Base-by-base conservation (phyloP, 2,329 filamentous ascomycete genomes). In the Colletotrichum sp. region DNA sequence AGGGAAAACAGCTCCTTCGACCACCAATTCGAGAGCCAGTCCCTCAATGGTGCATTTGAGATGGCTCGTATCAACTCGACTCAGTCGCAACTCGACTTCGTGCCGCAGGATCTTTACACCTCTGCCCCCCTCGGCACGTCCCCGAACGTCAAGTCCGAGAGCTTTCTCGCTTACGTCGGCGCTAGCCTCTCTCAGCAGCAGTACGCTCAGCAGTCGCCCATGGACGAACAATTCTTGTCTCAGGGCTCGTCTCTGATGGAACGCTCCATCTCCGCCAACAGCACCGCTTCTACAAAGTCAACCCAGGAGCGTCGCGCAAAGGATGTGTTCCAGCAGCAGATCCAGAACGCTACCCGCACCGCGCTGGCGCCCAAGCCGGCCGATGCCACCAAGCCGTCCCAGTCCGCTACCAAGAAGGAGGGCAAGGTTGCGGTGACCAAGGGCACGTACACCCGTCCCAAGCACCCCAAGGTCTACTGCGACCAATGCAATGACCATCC, bases 391-490 rank as follows among this genome's bases (percentile, higher is more conserved):
- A 83, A 79, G 74, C 74, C 80, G 30, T 77, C 77, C n/a, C 79
- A 79, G 28, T 71, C 76, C 13, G 39, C 71, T 18, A 64, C 78
- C 34, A 84, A 85, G 77, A 87, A 85, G 69, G 85, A 86, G 36
- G 83, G 84, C 30, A 90, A 90, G 80, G 78, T 87, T 3, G 80
- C 84, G 26, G 86, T 88, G 57, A 7, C 82, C 30, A 89, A 87
- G 78, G 83, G 86, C 70, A 81, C 75, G 18, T 90, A 90, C 76
- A 85, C 88, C 66, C 93, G 94, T 18, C 94, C 94, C 30, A 91
- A 91, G 79, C 93, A 94, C 76, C 90, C 91, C 43, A 95, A 94
- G 83, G 92, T 95, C 77, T 91, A 90, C 81, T 98, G 96, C 83
- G 82, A 85, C 3, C 86, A 91, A 75, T 98, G 95, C 85, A 89